Percentiles rank a stretch among this genome's conserved stretches.
Conservation (phyloP, 73 alveolate genomes). For the Stentor coeruleus region DNA sequence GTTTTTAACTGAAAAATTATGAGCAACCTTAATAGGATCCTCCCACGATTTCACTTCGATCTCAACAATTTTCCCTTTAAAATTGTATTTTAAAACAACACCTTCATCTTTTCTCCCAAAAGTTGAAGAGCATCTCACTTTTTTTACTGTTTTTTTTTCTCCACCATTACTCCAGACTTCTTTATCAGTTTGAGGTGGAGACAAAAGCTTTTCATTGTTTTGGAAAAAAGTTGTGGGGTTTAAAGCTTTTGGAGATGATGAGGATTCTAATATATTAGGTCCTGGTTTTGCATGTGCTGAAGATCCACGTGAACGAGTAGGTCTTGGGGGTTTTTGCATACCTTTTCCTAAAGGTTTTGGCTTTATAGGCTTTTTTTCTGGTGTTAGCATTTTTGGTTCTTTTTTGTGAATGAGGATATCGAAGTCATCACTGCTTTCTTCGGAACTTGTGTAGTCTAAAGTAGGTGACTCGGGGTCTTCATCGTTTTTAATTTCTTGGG, state of each 20-base stretch:
- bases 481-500: neutral
- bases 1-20: neutral
- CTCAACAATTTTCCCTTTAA: neutral
- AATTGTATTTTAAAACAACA: neutral
- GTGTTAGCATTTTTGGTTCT: neutral
- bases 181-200: neutral
- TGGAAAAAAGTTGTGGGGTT: neutral
- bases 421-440: neutral
- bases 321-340: neutral
- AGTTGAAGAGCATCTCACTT: neutral
- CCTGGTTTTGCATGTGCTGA: no score
- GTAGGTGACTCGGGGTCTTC: neutral
- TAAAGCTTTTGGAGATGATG: neutral
- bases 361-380: neutral
- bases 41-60: neutral
- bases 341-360: neutral
- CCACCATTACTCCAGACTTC: neutral
- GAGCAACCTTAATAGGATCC: neutral
- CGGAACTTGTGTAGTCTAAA: neutral
- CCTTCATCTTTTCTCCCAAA: neutral
- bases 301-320: no score
- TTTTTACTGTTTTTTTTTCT: neutral
- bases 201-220: neutral
- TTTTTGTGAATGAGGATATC: no score
- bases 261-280: no score